Conservation (phyloP, 495 filamentous ascomycete genomes). For the Penicillium steckii region DNA sequence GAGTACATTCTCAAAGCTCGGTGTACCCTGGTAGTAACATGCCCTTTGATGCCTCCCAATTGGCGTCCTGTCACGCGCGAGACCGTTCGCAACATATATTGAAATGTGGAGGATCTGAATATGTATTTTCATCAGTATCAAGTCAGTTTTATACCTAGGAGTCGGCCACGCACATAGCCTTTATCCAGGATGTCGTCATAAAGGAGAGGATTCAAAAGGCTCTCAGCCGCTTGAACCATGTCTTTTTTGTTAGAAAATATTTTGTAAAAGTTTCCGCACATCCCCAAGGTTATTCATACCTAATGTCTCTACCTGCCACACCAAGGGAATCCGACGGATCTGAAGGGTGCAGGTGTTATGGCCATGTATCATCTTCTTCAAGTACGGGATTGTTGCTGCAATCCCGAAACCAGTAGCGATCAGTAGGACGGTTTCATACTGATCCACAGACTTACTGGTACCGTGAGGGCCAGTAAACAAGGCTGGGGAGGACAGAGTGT, state of each 20-base stretch:
- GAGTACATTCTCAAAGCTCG: conserved; percentile 18
- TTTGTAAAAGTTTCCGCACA: not conserved
- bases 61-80: conserved; percentile 8
- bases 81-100: conserved; percentile 16
- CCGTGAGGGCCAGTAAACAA: conserved; percentile 31
- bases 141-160: not conserved
- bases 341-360: conserved; percentile 22
- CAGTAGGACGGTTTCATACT: conserved; percentile 28
- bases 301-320: conserved; percentile 28
- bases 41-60: conserved; percentile 16
- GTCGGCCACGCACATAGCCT: conserved; percentile 19
- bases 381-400: conserved; percentile 21
- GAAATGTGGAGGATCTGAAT: conserved; percentile 20
- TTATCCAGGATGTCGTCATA: conserved; percentile 23
- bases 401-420: conserved; percentile 27
- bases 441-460: conserved; percentile 10
- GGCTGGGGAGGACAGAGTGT: conserved; percentile 11
- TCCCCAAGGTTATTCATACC: not conserved
- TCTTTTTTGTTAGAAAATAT: conserved; percentile 2
- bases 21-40: conserved; percentile 16
- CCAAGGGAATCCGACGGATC: conserved; percentile 25
- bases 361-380: conserved; percentile 29
- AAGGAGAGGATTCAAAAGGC: conserved; percentile 19
- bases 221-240: conserved; percentile 5
- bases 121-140: not conserved